Evolutionary conservation across 306 rosid genomes (phyloP), one percentile per base, ranked within the genome.

Genomic region (Glycine soja): DNA sequence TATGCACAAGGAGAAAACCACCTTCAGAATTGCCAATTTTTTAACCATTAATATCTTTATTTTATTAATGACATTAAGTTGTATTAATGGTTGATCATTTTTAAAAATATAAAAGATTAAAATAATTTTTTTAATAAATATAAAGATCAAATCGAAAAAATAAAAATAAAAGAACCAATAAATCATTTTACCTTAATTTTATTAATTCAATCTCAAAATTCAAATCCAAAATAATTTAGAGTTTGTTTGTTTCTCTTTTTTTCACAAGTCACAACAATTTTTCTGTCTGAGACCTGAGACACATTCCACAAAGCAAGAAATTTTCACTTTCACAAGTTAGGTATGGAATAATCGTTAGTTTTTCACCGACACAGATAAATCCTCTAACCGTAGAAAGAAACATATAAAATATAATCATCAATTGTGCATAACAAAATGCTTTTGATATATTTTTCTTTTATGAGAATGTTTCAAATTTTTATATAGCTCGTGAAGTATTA

Each of bases 361-460:
- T 36, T 13, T 36, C 70, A 63, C 47, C 70, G 70, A 63, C 70
- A 63, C 46, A 63, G 3, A 58, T 58, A 58, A 58, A 3, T 18
- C 38, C 64, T 8, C 36, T 19, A 24, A 10, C 30, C 4, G 66
- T 24, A 24, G 66, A 59, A 19, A 59, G 62, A 19, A 59, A 4
- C 43, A 63, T 38, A 30, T 2, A n/a, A 54, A n/a, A 32, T 62
- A 62, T 12, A 62, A 12, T 2, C 4, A 32, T 5, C 0, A 30
- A 61, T 30, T 61, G 42, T 59, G 36, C 1, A 58, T 30, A 30
- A 61, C 10, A 11, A 61, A 30, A 61, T 59, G 67, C 10, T 61
- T 30, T 5, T 61, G 8, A 38, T 38, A 5, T 38, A 38, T 5
- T 38, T 4, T 38, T 38, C 6, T 4, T 38, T 38, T 38, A 38